These are phyloP conservation scores for Fabrea salina DNA, from an alignment of 169 alveolate genomes.

Conservation along the genomic window DNA sequence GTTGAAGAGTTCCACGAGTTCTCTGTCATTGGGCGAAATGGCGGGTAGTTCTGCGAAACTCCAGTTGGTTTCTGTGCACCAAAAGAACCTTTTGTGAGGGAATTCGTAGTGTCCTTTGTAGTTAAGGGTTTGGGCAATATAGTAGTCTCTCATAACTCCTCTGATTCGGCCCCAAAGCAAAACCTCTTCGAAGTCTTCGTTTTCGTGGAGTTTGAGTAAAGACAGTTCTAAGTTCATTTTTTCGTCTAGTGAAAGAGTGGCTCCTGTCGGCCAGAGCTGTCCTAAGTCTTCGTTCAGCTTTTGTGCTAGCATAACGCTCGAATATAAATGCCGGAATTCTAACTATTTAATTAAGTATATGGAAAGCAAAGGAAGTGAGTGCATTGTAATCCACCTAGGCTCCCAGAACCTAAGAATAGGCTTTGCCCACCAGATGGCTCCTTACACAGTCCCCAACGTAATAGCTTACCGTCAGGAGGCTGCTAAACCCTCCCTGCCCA, in stretches of 20 bases:
- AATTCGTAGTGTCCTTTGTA: conserved; percentile 73
- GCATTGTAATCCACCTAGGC: conserved; percentile 59
- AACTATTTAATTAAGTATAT: conserved; percentile 9
- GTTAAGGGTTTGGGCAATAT: conserved; percentile 67
- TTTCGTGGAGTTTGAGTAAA: conserved; percentile 8
- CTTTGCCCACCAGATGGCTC: conserved; percentile 53
- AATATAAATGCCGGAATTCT: no score
- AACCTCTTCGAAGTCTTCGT: conserved; percentile 48
- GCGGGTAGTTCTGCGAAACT: conserved; percentile 57
- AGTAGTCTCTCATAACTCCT: conserved; percentile 73
- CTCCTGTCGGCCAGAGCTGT: conserved; percentile 34
- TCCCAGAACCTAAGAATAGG: conserved; percentile 55
- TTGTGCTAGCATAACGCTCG: conserved; percentile 1
- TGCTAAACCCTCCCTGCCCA: neutral
- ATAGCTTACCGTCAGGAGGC: conserved; percentile 43
- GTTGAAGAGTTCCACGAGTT: conserved; percentile 39
- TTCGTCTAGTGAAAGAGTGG: conserved; percentile 34
- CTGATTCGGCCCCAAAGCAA: conserved; percentile 81
- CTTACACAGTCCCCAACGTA: conserved; percentile 57
- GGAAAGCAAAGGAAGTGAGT: conserved; percentile 37
- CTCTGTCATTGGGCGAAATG: conserved; percentile 46
- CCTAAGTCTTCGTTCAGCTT: conserved; percentile 7
- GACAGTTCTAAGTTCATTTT: conserved; percentile 31
- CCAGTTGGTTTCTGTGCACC: conserved; percentile 50
- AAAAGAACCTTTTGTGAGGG: conserved; percentile 77